Conservation (phyloP, 768 basidiomycete genomes). For the Agrocybe pediades region DNA sequence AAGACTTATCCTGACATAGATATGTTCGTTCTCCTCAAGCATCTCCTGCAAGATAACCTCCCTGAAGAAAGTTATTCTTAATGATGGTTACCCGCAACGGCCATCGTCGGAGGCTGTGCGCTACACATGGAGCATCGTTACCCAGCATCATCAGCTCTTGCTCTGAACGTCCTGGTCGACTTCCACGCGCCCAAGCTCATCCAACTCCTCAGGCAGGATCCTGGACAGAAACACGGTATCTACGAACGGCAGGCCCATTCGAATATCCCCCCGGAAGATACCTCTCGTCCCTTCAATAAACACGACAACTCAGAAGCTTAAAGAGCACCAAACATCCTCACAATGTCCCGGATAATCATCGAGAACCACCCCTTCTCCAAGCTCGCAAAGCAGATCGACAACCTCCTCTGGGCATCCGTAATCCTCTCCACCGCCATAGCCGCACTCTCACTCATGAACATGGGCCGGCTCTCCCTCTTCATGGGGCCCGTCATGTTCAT, state of each 20-base stretch:
- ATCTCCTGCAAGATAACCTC: too few relatives aligned
- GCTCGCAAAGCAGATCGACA: slow-evolving; percentile 20
- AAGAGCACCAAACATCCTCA: neutral
- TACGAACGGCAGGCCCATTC: slow-evolving; percentile 13
- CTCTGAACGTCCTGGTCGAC: neutral
- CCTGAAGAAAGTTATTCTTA: neutral
- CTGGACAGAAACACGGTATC: neutral
- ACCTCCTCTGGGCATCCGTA: slow-evolving; percentile 20
- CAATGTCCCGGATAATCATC: slow-evolving; percentile 6
- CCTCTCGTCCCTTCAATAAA: neutral
- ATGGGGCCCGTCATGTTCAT: slow-evolving; percentile 20
- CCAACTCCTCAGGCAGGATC: neutral
- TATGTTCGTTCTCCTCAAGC: too few relatives aligned
- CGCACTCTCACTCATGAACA: slow-evolving; percentile 21
- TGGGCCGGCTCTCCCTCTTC: slow-evolving; percentile 23
- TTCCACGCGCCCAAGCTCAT: neutral
- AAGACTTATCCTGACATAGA: too few relatives aligned
- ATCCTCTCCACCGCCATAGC: slow-evolving; percentile 17
- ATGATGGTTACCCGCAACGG: neutral
- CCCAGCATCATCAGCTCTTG: neutral
- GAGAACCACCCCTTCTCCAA: slow-evolving; percentile 21
- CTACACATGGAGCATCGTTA: neutral
- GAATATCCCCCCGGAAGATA: neutral
- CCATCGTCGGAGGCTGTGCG: neutral
- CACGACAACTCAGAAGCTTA: neutral